Percentiles rank a stretch among this genome's conserved stretches.
These are phyloP conservation scores for Lecanicillium sp. DNA, from an alignment of 2,329 filamentous ascomycete species.

Conservation along the genomic window DNA sequence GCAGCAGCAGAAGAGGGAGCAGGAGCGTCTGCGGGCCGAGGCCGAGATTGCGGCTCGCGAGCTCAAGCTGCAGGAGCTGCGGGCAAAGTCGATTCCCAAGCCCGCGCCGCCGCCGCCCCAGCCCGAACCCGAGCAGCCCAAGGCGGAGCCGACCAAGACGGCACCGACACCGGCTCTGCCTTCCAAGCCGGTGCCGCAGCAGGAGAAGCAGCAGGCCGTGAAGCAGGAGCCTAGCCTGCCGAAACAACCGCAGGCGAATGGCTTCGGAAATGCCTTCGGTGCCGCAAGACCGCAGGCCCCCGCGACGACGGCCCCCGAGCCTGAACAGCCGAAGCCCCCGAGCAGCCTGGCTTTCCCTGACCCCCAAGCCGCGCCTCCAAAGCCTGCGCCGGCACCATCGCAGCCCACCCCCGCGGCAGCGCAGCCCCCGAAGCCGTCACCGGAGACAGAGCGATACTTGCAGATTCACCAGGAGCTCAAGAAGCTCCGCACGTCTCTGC, in stretches of 20 bases:
- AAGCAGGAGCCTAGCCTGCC: conserved; percentile 9
- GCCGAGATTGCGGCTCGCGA: conserved; percentile 42
- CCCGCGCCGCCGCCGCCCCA: conserved; percentile 28
- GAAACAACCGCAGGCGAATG: conserved; percentile 16
- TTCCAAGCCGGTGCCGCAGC: conserved; percentile 11
- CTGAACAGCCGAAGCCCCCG: neutral
- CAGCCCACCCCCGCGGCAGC: conserved; percentile 4
- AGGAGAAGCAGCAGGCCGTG: neutral
- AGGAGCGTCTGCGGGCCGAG: conserved; percentile 40
- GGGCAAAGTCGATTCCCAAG: conserved; percentile 38
- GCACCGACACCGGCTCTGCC: conserved; percentile 15
- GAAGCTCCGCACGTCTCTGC: conserved; percentile 55
- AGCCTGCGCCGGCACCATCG: conserved; percentile 12
- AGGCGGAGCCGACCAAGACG: conserved; percentile 9
- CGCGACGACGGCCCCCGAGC: conserved; percentile 14
- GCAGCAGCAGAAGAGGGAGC: conserved; percentile 39
- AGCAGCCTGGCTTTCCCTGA: neutral
- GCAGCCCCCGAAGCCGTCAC: neutral
- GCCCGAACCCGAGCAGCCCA: conserved; percentile 12
- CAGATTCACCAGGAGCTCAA: conserved; percentile 66
- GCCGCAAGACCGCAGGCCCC: conserved; percentile 20
- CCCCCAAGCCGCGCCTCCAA: conserved; percentile 8
- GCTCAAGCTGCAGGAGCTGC: conserved; percentile 41
- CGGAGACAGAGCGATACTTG: conserved; percentile 37
- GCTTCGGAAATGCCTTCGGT: conserved; percentile 19